Percentiles rank a stretch among this genome's conserved stretches.
Evolutionary conservation across 306 rosid genomes (phyloP).

Genomic region (Sechiopsis laciniata): DNA sequence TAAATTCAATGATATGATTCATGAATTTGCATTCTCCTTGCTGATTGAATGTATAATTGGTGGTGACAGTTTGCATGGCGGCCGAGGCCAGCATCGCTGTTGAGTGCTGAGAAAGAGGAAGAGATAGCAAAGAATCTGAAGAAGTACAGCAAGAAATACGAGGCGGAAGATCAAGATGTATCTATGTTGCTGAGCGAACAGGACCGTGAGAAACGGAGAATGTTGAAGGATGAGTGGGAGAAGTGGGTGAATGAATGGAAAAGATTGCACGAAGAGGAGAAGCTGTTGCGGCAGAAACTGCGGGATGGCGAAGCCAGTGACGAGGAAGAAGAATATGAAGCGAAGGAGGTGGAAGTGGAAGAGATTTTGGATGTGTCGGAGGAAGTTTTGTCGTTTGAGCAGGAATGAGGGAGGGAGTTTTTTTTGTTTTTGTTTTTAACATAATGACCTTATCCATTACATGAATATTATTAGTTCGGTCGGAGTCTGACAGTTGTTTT

Average conservation of each 20-base stretch:
- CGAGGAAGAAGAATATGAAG: constrained; percentile 90
- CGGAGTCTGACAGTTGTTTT: too few relatives aligned
- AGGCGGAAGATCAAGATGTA: constrained; percentile 86
- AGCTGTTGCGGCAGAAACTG: constrained; percentile 38
- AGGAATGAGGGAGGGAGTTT: constrained; percentile 18
- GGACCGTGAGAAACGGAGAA: constrained; percentile 70
- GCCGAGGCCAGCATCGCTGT: constrained; percentile 72
- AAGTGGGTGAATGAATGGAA: constrained; percentile 75
- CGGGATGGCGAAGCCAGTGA: constrained; percentile 90
- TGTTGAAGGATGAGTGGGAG: constrained; percentile 84
- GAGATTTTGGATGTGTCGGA: constrained; percentile 46
- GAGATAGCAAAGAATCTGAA: constrained; percentile 80
- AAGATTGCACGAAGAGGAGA: constrained; percentile 48
- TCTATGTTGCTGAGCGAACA: constrained; percentile 71
- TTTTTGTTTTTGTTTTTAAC: not conserved
- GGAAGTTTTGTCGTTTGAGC: constrained; percentile 43
- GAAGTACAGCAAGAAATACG: constrained; percentile 87
- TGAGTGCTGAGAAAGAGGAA: constrained; percentile 79
- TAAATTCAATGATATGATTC: not conserved
- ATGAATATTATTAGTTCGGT: too few relatives aligned
- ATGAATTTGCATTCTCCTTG: not conserved
- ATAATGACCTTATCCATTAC: not conserved
- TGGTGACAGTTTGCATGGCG: constrained; percentile 70
- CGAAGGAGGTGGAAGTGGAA: constrained; percentile 78
- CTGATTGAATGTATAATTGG: not conserved